Conservation (phyloP, 78 protist species). For the Speleostelium caveatum region DNA sequence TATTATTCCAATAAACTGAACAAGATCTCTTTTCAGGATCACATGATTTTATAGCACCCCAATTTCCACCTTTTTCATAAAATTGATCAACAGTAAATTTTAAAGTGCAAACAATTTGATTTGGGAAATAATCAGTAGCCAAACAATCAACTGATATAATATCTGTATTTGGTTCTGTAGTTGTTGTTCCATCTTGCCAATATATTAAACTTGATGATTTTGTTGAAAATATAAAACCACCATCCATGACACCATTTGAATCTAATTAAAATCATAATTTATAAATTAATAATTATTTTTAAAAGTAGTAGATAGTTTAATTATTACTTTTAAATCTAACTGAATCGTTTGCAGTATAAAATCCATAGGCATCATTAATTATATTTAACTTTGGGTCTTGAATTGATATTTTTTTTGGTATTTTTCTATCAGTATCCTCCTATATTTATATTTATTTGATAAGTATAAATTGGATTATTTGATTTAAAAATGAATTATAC, state of each 20-base stretch:
- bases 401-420: not conserved
- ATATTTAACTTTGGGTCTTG: not conserved
- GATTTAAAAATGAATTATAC: too few species aligned
- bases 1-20: conserved; percentile 41
- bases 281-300: not conserved
- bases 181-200: conserved; percentile 72
- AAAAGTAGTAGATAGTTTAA: not conserved
- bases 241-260: conserved; percentile 11
- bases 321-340: conserved; percentile 12
- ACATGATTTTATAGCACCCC: conserved; percentile 35
- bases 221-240: conserved; percentile 39
- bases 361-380: not conserved
- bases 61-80: not conserved
- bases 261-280: not conserved
- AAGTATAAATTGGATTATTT: too few species aligned
- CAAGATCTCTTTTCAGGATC: conserved; percentile 36
- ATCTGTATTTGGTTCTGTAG: not conserved
- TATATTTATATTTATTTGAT: too few species aligned
- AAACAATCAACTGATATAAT: conserved; percentile 8
- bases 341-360: conserved; percentile 7
- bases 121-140: conserved; percentile 75
- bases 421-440: not conserved
- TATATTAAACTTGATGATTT: not conserved
- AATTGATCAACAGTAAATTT: not conserved
- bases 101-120: conserved; percentile 18